phyloP scores from a whole-genome alignment of 345 rosid genomes.

The Arabis alpina region DNA sequence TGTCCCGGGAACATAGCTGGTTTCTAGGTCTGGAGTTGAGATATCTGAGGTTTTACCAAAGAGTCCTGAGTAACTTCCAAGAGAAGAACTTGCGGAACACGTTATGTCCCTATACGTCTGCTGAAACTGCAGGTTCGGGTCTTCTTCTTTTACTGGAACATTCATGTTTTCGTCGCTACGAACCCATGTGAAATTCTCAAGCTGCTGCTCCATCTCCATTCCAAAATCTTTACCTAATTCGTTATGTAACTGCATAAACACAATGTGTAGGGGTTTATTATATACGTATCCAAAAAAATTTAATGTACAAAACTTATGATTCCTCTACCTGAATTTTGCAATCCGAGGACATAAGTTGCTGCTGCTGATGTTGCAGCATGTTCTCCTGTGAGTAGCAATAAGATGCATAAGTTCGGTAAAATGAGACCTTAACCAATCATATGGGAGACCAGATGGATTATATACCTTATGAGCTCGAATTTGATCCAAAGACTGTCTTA shows the following conservation, averaged over 20 bases:
- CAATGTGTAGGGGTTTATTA: background rate
- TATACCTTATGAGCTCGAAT: constrained; percentile 60
- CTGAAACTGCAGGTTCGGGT: constrained; percentile 47
- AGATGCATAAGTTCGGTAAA: constrained; percentile 20
- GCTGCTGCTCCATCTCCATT: constrained; percentile 59
- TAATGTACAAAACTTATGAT: background rate
- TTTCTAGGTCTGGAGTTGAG: constrained; percentile 56
- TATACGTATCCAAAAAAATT: background rate
- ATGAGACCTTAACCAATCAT: constrained; percentile 15
- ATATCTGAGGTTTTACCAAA: constrained; percentile 59
- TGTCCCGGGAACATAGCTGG: constrained; percentile 46
- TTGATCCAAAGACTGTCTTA: constrained; percentile 55
- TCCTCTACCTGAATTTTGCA: constrained; percentile 53
- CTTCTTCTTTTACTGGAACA: constrained; percentile 48
- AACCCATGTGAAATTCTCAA: constrained; percentile 60
- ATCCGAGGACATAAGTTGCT: constrained; percentile 51
- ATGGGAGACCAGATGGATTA: constrained; percentile 7
- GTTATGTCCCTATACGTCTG: constrained; percentile 59
- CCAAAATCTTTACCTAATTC: constrained; percentile 56
- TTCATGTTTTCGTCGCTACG: constrained; percentile 49
- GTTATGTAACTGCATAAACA: constrained; percentile 42
- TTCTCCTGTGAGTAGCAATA: constrained; percentile 21
- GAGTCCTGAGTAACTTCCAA: constrained; percentile 63
- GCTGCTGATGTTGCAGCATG: constrained; percentile 34
- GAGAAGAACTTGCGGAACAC: constrained; percentile 64